Percentiles rank a stretch among this genome's conserved stretches.
These are phyloP conservation scores for Melastoma malabathricum DNA, from an alignment of 345 rosid genomes.

Conservation along the genomic window DNA sequence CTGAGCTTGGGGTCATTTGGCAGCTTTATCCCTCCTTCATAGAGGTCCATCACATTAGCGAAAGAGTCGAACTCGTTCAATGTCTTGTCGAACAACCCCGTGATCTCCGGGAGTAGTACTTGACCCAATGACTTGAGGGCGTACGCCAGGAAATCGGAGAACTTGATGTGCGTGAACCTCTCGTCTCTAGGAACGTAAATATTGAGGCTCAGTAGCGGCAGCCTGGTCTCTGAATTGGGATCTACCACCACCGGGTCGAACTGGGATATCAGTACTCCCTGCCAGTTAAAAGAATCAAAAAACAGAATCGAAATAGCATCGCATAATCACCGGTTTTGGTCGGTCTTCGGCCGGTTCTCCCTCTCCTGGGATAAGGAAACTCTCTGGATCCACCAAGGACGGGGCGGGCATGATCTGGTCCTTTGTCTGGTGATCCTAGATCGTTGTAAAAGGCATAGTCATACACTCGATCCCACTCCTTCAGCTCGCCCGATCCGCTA, in stretches of 20 bases:
- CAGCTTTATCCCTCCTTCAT: constrained; percentile 50
- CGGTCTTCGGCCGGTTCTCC: constrained; percentile 65
- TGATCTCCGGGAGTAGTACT: constrained; percentile 50
- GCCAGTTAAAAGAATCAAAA: no score
- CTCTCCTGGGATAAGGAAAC: constrained; percentile 79
- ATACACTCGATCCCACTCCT: constrained; percentile 92
- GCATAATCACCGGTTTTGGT: constrained; percentile 41
- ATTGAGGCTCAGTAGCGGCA: constrained; percentile 53
- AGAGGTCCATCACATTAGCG: constrained; percentile 50
- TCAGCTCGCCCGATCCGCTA: constrained; percentile 39
- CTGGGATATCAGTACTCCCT: background rate
- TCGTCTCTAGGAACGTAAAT: constrained; percentile 93
- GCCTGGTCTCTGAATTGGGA: constrained; percentile 48
- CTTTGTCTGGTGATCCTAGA: constrained; percentile 69
- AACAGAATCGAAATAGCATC: background rate
- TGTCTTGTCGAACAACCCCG: constrained; percentile 59
- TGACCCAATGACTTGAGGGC: constrained; percentile 58
- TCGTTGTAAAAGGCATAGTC: constrained; percentile 83
- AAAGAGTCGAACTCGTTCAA: constrained; percentile 73
- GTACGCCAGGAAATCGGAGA: constrained; percentile 79
- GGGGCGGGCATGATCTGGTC: constrained; percentile 35
- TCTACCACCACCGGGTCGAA: constrained; percentile 21
- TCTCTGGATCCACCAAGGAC: constrained; percentile 62
- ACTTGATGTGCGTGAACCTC: constrained; percentile 59
- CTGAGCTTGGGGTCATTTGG: constrained; percentile 16